Evolutionary conservation across 2,329 filamentous ascomycete genomes (phyloP), one percentile per base, ranked within the genome.

Genomic region (Epichloe baconii): DNA sequence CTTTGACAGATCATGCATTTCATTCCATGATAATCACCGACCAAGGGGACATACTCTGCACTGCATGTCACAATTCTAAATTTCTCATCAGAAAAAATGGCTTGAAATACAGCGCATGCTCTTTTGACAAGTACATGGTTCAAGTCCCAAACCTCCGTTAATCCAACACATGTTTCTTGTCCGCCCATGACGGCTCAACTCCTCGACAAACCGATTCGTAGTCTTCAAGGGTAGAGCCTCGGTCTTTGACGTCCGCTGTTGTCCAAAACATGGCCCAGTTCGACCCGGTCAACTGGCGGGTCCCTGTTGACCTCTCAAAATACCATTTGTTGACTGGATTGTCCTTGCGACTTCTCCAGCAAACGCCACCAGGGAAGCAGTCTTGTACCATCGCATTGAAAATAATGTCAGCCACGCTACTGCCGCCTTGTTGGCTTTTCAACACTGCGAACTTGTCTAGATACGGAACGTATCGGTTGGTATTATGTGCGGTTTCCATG

Each of bases 191-290:
- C 12, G 82, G 81, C 53, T 75, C 68, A 36, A 85, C 75, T 14
- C 68, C 67, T 51, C 83, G 76, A 62, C 86, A 90, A n/a, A 90
- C 85, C 49, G 75, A 75, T 64, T 88, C 83, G 61, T 89, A 90
- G 62, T 89, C 85, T 53, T 66, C 64, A 54, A 88, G 79, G 46
- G 68, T 73, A 53, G 72, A 68, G 37, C 73, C 69, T 53, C 77
- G 74, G 45, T 78, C 69, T 43, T 80, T 70, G 51, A 83, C 73
- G 45, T 80, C 78, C 0, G 79, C 75, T 1, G 86, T 93, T 2
- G 93, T 98, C 90, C 93, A 98, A 63, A 98, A 98, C 89, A 97
- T 96, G 3, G 89, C 88, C 93, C 93, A 98, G 58, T 90, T 84
- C 44, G 79, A 86, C n/a, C 79, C 81, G 0, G 78, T 75, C 38